phyloP scores from a whole-genome alignment of 441 rosid genomes.

The Populus hybrid region DNA sequence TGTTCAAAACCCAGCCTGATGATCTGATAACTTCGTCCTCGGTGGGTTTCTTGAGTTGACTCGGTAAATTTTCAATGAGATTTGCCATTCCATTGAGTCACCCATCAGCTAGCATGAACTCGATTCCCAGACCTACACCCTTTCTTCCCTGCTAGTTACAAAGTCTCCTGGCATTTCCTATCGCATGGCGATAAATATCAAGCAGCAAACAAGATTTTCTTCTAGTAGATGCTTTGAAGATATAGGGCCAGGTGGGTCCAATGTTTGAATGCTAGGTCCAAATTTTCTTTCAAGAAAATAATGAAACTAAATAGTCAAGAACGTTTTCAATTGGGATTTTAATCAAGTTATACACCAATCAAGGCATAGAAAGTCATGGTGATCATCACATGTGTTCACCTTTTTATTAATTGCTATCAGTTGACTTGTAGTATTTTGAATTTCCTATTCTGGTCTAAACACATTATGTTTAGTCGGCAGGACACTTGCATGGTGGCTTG shows the following conservation, averaged over 20 bases:
- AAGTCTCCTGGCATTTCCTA: neutral
- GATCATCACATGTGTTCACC: neutral
- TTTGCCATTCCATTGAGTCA: neutral
- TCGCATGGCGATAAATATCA: neutral
- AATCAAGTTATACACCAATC: neutral
- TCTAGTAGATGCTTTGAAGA: neutral
- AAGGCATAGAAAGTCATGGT: constrained; percentile 9
- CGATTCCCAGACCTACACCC: neutral
- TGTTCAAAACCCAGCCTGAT: neutral
- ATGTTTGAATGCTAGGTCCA: neutral
- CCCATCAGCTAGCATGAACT: neutral
- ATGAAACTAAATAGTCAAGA: neutral
- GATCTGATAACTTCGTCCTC: neutral
- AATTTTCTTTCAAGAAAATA: no score
- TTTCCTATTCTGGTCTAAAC: neutral
- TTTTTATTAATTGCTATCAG: neutral
- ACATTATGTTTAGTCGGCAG: neutral
- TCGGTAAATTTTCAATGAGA: neutral
- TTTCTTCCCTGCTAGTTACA: neutral
- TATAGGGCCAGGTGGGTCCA: neutral
- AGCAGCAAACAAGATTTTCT: neutral
- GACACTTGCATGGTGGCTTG: no score
- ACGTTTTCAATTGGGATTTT: constrained; percentile 1
- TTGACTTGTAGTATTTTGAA: constrained; percentile 7
- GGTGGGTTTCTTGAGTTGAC: no score